These are phyloP conservation scores for Bipolaris cookei DNA, from an alignment of 2,329 filamentous ascomycete species.

Conservation along the genomic window DNA sequence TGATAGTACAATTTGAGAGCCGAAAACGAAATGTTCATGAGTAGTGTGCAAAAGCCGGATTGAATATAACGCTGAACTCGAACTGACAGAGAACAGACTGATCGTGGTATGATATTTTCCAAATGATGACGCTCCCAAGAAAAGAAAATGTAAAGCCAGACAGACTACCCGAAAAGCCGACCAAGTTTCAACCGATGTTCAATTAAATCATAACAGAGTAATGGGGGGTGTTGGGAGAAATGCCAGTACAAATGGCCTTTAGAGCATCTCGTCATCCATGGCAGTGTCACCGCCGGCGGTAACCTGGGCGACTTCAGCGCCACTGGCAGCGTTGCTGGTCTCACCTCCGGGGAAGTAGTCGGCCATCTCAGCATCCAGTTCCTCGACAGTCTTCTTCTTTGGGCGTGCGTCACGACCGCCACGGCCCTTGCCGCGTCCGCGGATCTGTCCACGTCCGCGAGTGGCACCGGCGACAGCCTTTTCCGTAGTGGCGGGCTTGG, in stretches of 20 bases:
- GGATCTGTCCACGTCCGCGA: conserved; percentile 52
- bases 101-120: conserved; percentile 16
- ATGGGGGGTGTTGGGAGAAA: neutral
- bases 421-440: conserved; percentile 56
- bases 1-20: conserved; percentile 23
- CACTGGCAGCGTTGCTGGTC: conserved; percentile 53
- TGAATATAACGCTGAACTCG: conserved; percentile 12
- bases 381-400: conserved; percentile 94
- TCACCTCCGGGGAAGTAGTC: conserved; percentile 78
- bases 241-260: conserved; percentile 11
- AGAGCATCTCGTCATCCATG: conserved; percentile 52
- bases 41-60: conserved; percentile 34
- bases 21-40: conserved; percentile 17
- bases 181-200: conserved; percentile 19
- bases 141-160: conserved; percentile 19
- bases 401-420: conserved; percentile 60
- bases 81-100: conserved; percentile 15
- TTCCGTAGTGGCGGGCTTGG: conserved; percentile 76
- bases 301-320: conserved; percentile 53
- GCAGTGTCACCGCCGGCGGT: conserved; percentile 47
- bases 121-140: conserved; percentile 25
- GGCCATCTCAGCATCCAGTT: conserved; percentile 96
- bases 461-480: conserved; percentile 64
- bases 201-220: conserved; percentile 16
- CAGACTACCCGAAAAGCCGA: conserved; percentile 18